Conservation (phyloP, 2,329 filamentous ascomycete genomes). For the Trichothecium roseum region DNA sequence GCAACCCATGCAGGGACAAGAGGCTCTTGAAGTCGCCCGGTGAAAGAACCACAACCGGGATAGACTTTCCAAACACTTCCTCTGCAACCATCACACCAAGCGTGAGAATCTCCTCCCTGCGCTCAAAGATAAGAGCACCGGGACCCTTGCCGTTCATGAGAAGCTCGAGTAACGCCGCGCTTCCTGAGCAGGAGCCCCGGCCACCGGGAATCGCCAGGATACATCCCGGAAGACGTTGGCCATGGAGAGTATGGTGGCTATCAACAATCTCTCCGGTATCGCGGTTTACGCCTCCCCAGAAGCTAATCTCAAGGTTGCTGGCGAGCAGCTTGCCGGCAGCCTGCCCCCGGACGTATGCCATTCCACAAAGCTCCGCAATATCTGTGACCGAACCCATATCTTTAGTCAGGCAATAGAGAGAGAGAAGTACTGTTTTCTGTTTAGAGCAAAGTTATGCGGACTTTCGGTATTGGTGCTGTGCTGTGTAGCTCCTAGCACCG, state of each 20-base stretch:
- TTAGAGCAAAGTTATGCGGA: too few species aligned
- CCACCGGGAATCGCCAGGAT: constrained; percentile 32
- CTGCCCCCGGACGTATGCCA: too few species aligned
- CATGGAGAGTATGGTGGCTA: constrained; percentile 27
- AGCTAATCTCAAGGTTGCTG: constrained; percentile 24
- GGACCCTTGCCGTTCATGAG: constrained; percentile 27
- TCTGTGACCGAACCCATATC: too few species aligned
- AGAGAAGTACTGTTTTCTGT: too few species aligned
- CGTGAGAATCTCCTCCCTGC: constrained; percentile 31
- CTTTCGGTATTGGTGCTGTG: too few species aligned
- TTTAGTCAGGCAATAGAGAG: too few species aligned
- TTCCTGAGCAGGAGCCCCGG: constrained; percentile 36
- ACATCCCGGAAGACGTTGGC: constrained; percentile 16
- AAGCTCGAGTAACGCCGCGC: constrained; percentile 31
- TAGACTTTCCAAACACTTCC: constrained; percentile 25
- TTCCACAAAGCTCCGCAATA: too few species aligned
- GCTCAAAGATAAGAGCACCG: constrained; percentile 27
- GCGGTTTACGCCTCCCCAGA: constrained; percentile 33
- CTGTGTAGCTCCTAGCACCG: too few species aligned
- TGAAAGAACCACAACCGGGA: constrained; percentile 25
- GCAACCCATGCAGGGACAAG: background rate
- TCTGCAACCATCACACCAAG: constrained; percentile 31
- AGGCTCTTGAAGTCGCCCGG: constrained; percentile 7
- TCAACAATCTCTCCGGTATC: constrained; percentile 31
- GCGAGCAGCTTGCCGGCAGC: constrained; percentile 18